Evolutionary conservation across 371 early-diverging fungal species (phyloP), one percentile per base, ranked within the genome.

Genomic region (Capniomyces stellatus): DNA sequence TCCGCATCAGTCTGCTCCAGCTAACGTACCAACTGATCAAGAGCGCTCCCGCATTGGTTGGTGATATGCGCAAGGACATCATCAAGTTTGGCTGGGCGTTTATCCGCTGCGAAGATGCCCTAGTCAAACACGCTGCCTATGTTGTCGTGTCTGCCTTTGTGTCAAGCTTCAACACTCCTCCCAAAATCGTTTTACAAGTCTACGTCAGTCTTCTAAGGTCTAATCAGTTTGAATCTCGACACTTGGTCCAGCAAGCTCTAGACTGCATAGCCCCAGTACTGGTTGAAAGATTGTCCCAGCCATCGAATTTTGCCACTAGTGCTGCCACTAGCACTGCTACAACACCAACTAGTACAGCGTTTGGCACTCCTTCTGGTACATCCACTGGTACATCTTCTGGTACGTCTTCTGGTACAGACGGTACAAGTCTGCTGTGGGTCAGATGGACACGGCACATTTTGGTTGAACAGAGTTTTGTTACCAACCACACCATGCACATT

Each of bases 41-140:
- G 57, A 79, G 81, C 60, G 85, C 82, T 0, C 84, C 89, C 0
- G 69, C 72, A 4, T 67, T 82, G 1, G 74, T 92, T 31, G 76
- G 75, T 21, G 91, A 90, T 55, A 66, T 75, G n/a, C 75, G 89
- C 27, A 92, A 91, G 64, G 89, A 91, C 54, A 79, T 96, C 2
- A 89, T 94, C 63, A 90, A 89, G 56, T 91, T 88, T 70, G 93
- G 87, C 0, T 98, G 94, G 93, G 79, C 77, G 46, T 83, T 85
- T 56, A 66, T 89, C 42, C 85, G 87, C 54, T 67, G 84, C 21
- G 92, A 96, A 53, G 97, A 98, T 54, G 74, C 89, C 6, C 90
- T 88, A 15, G 81, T 86, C 63, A 94, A 92, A 57, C 91, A 94
- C 56, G 83, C 96, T 0, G 88, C 97, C 1, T 93, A 92, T 63